Base-by-base conservation (phyloP, 805 yeast species). In the Candida argentea region DNA sequence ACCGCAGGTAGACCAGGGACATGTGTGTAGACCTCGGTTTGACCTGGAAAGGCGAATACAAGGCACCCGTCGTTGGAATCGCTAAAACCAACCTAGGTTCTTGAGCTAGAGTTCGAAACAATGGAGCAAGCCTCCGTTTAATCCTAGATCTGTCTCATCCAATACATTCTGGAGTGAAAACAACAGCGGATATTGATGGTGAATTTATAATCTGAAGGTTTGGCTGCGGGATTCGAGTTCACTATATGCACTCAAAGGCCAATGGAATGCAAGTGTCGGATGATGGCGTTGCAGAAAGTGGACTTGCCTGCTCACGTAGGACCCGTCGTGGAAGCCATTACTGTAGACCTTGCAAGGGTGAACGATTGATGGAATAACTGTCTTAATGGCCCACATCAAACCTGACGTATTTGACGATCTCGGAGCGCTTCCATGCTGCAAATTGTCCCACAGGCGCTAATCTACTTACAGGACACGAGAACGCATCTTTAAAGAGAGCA, bases 261-360 rank as follows among this genome's bases (percentile, higher is more conserved):
- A 20, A 82, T 67, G 12, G 85, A 68, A 51, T 86, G 94, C 76
- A 91, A 81, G 52, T 89, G 81, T 1, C 89, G 57, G 25, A 91
- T 79, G 35, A 91, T 68, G 3, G 94, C 65, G 44, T 84, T 82
- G 58, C 97, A 89, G 48, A 89, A 91, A 0, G 98, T 85, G 26
- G 91, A 75, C 53, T 66, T 89, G 7, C 98, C 98, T 6, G 82
- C 97, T 21, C 98, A 98, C 1, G 98, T 98, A 12, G 98, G 98
- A 1, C 98, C 98, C 39, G 91, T 56, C 1, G 87, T 95, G 37
- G 91, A 60, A 8, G 85, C 89, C 33, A 97, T 98, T 2, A 86
- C 95, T 57, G 95, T 68, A 3, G 96, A 85, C 98, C 91, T 89
- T 30, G n/a, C n/a, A n/a, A n/a, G n/a, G n/a, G n/a, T n/a, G n/a